Base-by-base conservation (phyloP, 2,329 filamentous ascomycete genomes). In the Rhynchosporium graminicola region DNA sequence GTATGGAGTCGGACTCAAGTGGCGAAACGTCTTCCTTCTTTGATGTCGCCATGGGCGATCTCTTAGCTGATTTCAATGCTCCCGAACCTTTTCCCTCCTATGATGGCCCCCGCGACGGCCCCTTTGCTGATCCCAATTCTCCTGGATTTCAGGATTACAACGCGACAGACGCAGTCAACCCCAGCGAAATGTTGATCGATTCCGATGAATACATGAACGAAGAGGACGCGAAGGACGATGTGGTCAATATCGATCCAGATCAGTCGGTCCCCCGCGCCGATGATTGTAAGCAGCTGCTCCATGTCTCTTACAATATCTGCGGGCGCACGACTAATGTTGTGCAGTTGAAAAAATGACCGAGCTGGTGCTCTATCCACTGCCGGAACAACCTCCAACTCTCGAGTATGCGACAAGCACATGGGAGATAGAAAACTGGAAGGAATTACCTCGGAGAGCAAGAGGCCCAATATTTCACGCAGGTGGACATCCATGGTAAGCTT, bases 381-480 rank as follows among this genome's bases (percentile, higher is more conserved):
- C 79, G 65, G 87, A 92, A 68, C 92, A 97, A 69, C 87, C 93
- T 67, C 90, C 92, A 73, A 88, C 89, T 40, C 83, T 94, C 67
- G 88, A 88, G 59, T 91, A 97, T 74, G 82, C 82, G 46, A 79
- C 88, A 70, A 76, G 90, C 76, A 97, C 92, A 71, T 99, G 95
- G 95, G 86, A 90, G 36, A 91, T 99, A 65, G 83, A 90, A 70
- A 83, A 89, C 65, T 99, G 94, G 93, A 84, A 89, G 67, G 82
- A 79, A 43, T 78, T 96, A 69, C 80, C 83, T 15, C 89, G 91
- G 77, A 92, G 90, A 74, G 89, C 95, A 72, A 92, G 96, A 79
- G 92, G 95, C 1, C 95, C 95, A 2, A 76, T 89, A 62, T 99
- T 99, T 76, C 76, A 95, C 64, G 94, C 91, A 67, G 93, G 88